These are phyloP conservation scores for Diaporthe sp. DNA, from an alignment of 2,329 filamentous ascomycete species.

Conservation along the genomic window DNA sequence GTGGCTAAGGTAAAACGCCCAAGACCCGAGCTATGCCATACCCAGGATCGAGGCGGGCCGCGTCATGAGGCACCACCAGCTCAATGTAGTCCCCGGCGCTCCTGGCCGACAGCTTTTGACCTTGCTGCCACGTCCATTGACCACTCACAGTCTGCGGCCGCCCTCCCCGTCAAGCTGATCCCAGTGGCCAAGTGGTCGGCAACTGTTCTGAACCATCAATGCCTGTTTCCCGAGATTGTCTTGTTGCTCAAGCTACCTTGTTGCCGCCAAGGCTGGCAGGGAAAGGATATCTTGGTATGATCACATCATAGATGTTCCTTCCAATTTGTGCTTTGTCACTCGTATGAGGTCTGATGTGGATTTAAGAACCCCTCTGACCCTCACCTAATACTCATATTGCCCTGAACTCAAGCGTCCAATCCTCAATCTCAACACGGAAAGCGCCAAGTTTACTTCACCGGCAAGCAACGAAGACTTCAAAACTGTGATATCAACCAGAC, in stretches of 20 bases:
- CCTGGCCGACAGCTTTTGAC: constrained; percentile 8
- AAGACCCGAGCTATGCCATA: constrained; percentile 18
- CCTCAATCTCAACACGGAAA: not conserved
- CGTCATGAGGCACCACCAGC: constrained; percentile 18
- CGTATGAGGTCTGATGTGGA: not conserved
- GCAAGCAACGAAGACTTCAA: not conserved
- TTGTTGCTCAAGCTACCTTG: not conserved
- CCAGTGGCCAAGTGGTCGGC: constrained; percentile 9
- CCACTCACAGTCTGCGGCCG: constrained; percentile 20
- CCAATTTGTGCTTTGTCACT: not conserved
- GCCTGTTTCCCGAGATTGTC: constrained; percentile 2
- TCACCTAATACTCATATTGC: no score
- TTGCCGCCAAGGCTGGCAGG: constrained; percentile 18
- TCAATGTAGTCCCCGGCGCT: not conserved
- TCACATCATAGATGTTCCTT: constrained; percentile 24
- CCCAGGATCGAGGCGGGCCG: constrained; percentile 11
- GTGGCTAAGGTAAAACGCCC: constrained; percentile 17
- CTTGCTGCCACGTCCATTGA: not conserved
- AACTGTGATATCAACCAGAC: not conserved
- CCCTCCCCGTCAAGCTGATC: constrained; percentile 23
- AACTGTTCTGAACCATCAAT: constrained; percentile 5
- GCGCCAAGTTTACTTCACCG: not conserved
- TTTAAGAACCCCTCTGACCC: constrained; percentile 20
- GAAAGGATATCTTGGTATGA: constrained; percentile 28
- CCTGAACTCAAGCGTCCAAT: not conserved